Percentiles rank a stretch among this genome's conserved stretches.
Conservation (phyloP, 2,329 filamentous ascomycete species). For the Talaromyces sp. region DNA sequence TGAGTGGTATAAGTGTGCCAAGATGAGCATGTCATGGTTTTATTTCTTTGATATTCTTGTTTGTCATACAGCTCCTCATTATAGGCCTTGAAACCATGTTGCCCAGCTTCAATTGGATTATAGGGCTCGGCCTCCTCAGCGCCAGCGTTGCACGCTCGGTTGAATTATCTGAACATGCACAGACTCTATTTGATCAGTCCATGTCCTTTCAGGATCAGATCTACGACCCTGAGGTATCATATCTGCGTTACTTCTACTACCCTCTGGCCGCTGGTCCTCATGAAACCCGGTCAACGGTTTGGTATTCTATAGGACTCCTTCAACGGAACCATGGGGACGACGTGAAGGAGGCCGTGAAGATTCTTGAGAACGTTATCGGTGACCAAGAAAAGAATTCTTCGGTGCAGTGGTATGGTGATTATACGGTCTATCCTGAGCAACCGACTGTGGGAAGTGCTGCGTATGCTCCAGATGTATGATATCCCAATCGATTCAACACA, state of each 20-base stretch:
- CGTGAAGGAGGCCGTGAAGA: slow-evolving; percentile 50
- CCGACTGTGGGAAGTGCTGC: slow-evolving; percentile 51
- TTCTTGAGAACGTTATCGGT: slow-evolving; percentile 53
- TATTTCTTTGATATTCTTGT: neutral
- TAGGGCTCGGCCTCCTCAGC: slow-evolving; percentile 10
- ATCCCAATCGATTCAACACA: neutral
- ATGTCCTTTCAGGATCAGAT: slow-evolving; percentile 56
- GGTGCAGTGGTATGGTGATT: slow-evolving; percentile 53
- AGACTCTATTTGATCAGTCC: slow-evolving; percentile 47
- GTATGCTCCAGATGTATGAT: slow-evolving; percentile 42
- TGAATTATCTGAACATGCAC: slow-evolving; percentile 27
- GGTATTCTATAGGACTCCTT: slow-evolving; percentile 59
- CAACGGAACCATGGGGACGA: slow-evolving; percentile 54
- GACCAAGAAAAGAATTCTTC: slow-evolving; percentile 53
- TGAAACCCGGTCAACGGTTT: slow-evolving; percentile 56
- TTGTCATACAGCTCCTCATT: neutral
- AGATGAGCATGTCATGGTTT: neutral
- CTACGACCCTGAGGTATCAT: slow-evolving; percentile 53
- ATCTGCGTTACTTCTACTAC: slow-evolving; percentile 49
- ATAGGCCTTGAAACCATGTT: neutral
- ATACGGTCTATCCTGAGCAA: slow-evolving; percentile 43
- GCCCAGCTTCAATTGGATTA: slow-evolving; percentile 11
- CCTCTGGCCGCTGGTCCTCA: slow-evolving; percentile 44
- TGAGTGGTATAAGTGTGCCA: neutral
- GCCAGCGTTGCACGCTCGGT: slow-evolving; percentile 8